Base-by-base conservation (phyloP, 202 grass and related monocot genomes). In the Brachypodium distachyon region DNA sequence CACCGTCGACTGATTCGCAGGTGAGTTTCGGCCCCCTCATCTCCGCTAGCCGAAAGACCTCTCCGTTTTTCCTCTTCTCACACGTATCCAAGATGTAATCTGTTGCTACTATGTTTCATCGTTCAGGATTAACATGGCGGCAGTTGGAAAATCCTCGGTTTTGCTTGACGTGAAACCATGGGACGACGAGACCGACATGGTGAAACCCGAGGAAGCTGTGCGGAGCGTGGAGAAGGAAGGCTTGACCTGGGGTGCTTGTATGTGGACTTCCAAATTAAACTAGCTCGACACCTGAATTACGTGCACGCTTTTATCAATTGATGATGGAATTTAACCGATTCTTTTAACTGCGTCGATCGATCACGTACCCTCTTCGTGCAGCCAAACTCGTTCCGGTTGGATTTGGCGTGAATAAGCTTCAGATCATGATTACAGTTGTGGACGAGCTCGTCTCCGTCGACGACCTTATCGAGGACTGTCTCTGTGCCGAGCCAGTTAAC, bases 181-280 rank as follows among this genome's bases (percentile, higher is more conserved):
- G 91, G 95, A 90, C 34, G 91, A 98, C 77, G 95, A 98, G 38
- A 95, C 95, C 17, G 95, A 98, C 74, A 94, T 98, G 95, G 61
- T 85, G 21, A 98, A 98, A 85, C 85, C 95, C 5, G 91, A 98
- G 78, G 96, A 90, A 44, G 83, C 89, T 54, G 95, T 95, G 0
- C 92, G 96, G 55, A 82, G 37, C 29, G 48, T 98, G 27, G 18
- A 88, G 65, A 95, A 92, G 89, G 91, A 95, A 53, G 96, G 96
- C 8, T 44, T 98, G 21, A 50, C 88, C 12, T 95, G 96, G 96
- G 91, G 91, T 23, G 96, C 96, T 23, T 98, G 91, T 94, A 92
- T 70, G 94, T 85, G 22, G 27, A 58, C 16, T 32, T 58, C 55
- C n/a, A n/a, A n/a, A n/a, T n/a, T n/a, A n/a, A n/a, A n/a, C 25